A percentile compares a stretch with the other conserved stretches of the same genome.
Evolutionary conservation across 2,329 filamentous ascomycete species (phyloP).

Genomic region (Epichloe bromicola): DNA sequence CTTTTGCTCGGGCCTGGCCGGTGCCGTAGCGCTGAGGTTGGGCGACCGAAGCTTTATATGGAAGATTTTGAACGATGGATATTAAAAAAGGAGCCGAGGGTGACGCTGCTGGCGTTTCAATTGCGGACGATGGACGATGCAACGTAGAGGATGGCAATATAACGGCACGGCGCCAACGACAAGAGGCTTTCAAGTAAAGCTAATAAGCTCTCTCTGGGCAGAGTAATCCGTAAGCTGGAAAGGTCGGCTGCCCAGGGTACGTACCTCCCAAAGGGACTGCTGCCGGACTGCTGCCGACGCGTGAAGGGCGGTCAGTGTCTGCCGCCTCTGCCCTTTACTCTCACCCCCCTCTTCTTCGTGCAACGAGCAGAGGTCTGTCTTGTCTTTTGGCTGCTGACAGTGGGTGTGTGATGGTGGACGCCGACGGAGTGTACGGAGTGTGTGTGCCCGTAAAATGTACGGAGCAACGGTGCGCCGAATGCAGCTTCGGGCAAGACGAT

Average conservation of each 20-base stretch:
- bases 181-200: neutral
- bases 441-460: too few species aligned
- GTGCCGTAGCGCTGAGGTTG: neutral
- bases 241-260: neutral
- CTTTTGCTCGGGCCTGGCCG: too few species aligned
- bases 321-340: too few species aligned
- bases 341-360: too few species aligned
- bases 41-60: neutral
- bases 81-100: neutral
- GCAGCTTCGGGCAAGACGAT: too few species aligned
- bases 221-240: neutral
- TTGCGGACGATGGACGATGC: slow-evolving; percentile 2
- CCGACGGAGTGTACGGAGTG: too few species aligned
- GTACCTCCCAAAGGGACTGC: neutral
- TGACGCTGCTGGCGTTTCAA: too few species aligned
- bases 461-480: too few species aligned
- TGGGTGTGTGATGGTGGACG: too few species aligned
- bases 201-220: neutral
- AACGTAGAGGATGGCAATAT: neutral
- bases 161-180: neutral
- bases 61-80: neutral
- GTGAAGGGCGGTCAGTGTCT: slow-evolving; percentile 3
- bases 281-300: neutral
- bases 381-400: too few species aligned
- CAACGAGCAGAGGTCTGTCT: too few species aligned